Evolutionary conservation across 2,329 filamentous ascomycete species (phyloP).

Genomic region (Fusarium luffae): DNA sequence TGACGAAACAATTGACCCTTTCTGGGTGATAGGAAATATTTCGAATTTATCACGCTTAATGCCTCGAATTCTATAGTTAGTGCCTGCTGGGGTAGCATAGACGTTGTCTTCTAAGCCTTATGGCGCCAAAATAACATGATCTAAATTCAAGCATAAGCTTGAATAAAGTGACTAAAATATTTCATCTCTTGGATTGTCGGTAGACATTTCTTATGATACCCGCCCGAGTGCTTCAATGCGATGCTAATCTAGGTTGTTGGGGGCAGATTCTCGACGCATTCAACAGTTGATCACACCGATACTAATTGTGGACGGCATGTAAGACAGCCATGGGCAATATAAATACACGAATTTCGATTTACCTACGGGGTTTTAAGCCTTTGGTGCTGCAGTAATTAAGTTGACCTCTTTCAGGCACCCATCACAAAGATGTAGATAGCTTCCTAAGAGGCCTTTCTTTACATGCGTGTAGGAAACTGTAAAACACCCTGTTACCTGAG

Average conservation of each 20-base stretch:
- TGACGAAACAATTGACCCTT: neutral
- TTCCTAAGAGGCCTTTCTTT: neutral
- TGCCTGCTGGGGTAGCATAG: neutral
- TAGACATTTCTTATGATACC: neutral
- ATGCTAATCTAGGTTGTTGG: neutral
- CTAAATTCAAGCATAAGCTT: neutral
- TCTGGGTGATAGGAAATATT: neutral
- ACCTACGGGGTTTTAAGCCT: neutral
- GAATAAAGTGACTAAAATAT: neutral
- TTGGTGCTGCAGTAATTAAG: neutral
- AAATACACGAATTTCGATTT: neutral
- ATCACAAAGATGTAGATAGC: neutral
- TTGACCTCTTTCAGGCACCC: neutral
- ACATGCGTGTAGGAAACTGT: neutral
- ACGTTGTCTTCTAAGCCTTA: neutral
- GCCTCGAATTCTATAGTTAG: neutral
- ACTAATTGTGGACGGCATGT: neutral
- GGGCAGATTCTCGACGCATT: neutral
- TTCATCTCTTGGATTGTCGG: neutral
- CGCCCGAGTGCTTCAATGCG: neutral
- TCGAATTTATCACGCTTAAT: neutral
- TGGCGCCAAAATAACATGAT: neutral
- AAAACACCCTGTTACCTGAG: neutral
- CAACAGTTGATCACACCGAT: neutral
- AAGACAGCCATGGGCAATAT: neutral